Base-by-base conservation (phyloP, 441 rosid genomes). In the Populus hybrid region DNA sequence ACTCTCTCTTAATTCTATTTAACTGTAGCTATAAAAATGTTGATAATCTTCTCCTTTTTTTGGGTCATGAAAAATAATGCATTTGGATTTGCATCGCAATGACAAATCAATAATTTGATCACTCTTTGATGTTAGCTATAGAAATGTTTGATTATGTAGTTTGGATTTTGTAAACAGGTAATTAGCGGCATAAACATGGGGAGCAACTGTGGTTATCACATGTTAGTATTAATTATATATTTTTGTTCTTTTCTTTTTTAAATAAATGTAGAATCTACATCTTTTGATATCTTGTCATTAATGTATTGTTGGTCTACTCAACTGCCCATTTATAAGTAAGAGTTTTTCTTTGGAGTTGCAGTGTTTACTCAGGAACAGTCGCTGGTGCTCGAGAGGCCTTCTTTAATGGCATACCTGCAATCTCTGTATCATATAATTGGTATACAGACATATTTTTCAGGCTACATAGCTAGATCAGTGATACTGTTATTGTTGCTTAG, bases 331-430 rank as follows among this genome's bases (percentile, higher is more conserved):
- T 59, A 45, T 76, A 50, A 66, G 69, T 12, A 68, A 40, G 20
- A 29, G 11, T n/a, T 53, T 26, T 68, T 70, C 9, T 23, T 35
- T 76, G 74, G 74, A 78, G 61, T 78, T 40, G 82, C 95, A 95
- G 99, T 11, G 84, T 90, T 75, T 94, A 89, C 81, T 93, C 99
- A 69, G 99, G 99, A 75, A 95, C 99, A n/a, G 97, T 94, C 61
- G 98, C 95, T 68, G 98, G 97, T 31, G 97, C 99, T 85, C 93
- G 98, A 11, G 98, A 93, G 86, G 97, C 97, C 80, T 93, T 92
- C 88, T 79, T 95, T 23, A 79, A 91, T 77, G 95, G 81, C 71
- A 86, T 95, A 50, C 96, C 98, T 74, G 86, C 97, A 7, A 53
- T 53, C 64, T 59, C 64, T 7, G 3, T 59, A n/a, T n/a, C 23